Evolutionary conservation across 192 early-diverging fungal genomes (phyloP).

Genomic region (Obelidium mucronatum): DNA sequence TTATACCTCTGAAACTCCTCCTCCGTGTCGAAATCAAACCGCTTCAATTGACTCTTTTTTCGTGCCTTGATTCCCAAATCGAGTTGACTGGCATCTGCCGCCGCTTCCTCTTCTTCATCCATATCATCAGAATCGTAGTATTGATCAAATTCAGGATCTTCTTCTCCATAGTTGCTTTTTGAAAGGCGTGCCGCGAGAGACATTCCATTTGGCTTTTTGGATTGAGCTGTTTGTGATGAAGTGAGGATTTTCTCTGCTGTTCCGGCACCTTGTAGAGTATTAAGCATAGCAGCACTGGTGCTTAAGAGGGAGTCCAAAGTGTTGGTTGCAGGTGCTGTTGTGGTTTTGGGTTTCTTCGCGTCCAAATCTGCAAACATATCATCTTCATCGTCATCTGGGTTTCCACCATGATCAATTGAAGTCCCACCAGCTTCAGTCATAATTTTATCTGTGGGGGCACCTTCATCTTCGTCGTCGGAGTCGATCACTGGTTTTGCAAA

Average conservation of each 20-base stretch:
- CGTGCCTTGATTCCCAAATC: constrained; percentile 76
- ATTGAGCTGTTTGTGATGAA: not conserved
- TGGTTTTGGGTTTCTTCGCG: not conserved
- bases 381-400: constrained; percentile 26
- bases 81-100: constrained; percentile 53
- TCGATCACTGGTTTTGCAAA: constrained; percentile 31
- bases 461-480: constrained; percentile 12
- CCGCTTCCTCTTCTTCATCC: constrained; percentile 40
- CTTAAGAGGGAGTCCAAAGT: constrained; percentile 15
- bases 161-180: constrained; percentile 42
- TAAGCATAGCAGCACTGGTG: constrained; percentile 38
- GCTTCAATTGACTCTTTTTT: constrained; percentile 70
- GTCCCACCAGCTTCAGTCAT: not conserved
- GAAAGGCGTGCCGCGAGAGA: constrained; percentile 10
- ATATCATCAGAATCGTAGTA: constrained; percentile 55
- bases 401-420: too few relatives aligned
- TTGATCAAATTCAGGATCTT: constrained; percentile 50
- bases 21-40: constrained; percentile 83
- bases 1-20: constrained; percentile 80
- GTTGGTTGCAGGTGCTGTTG: not conserved
- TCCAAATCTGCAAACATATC: constrained; percentile 33
- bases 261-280: constrained; percentile 32
- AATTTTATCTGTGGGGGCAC: not conserved
- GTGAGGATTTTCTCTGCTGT: constrained; percentile 31
- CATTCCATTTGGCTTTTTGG: constrained; percentile 20